Evolutionary conservation across 768 basidiomycete species (phyloP), one percentile per base, ranked within the genome.

Genomic region (Clavulina sp.): DNA sequence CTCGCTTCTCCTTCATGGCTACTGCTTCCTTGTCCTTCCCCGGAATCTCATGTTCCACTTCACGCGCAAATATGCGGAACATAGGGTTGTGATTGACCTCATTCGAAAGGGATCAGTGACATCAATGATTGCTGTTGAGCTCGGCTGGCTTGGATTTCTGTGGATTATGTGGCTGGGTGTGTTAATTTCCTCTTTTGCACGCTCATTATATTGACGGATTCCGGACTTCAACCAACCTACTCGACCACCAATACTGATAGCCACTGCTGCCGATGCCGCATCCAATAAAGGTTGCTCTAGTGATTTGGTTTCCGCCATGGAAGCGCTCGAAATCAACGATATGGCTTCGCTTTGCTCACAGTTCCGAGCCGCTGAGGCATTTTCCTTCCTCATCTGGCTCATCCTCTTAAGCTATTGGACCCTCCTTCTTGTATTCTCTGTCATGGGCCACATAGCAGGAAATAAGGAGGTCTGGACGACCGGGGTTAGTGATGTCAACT

Each of bases 401-500:
- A 23, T 40, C 6, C 24, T 31, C 21, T 23, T 9, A 47, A 58
- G 47, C 19, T 73, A 71, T 58, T 60, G 58, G 38, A 46, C 54
- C 34, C 52, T 59, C 33, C 60, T 71, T 24, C 44, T 70, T 50
- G 51, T 57, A 18, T 59, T 66, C 38, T 57, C 65, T 34, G 48
- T 66, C 54, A 60, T 64, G 1, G 61, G 62, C 16, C 54, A 60
- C 51, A 60, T 54, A 32, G 63, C 64, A 38, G 69, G 70, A 34
- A 59, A 70, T 57, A 51, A 50, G 19, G 52, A 54, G 16, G 60
- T 70, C 40, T 73, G 69, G 69, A 62, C 57, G 13, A 58, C 60
- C 31, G 60, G 65, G n/a, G 67, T 70, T 24, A 28, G 48, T 40
- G 41, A 50, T 16, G 43, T 24, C 9, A 24, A 46, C 26, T 46